Percentiles rank a stretch among this genome's conserved stretches.
Evolutionary conservation across 2,329 filamentous ascomycete species (phyloP).

Genomic region (Fusarium poae): DNA sequence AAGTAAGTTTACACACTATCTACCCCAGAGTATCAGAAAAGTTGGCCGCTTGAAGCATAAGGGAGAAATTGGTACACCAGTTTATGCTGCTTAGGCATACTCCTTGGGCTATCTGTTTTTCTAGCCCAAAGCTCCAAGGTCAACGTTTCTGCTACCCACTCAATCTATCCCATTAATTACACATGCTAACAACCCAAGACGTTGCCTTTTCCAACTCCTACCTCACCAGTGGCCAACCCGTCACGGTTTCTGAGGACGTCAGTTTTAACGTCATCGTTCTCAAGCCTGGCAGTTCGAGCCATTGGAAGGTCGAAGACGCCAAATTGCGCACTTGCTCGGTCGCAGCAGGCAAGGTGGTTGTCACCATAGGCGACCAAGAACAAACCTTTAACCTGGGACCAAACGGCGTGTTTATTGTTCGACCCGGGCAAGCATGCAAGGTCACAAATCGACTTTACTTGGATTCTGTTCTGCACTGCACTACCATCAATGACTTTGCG

Average conservation of each 20-base stretch:
- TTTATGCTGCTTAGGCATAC: too few relatives aligned
- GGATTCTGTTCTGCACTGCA: constrained; percentile 60
- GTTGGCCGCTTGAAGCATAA: not conserved
- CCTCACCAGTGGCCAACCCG: constrained; percentile 54
- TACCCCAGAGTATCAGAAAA: too few relatives aligned
- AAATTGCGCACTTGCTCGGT: constrained; percentile 58
- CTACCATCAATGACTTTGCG: constrained; percentile 49
- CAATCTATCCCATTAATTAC: not conserved
- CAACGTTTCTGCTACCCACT: not conserved
- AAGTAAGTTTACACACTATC: constrained; percentile 52
- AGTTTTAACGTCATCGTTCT: constrained; percentile 58
- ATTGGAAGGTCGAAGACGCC: constrained; percentile 49
- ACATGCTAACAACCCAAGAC: constrained; percentile 48
- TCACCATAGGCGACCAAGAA: constrained; percentile 54
- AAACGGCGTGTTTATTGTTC: constrained; percentile 61
- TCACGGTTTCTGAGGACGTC: constrained; percentile 55
- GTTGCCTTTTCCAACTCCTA: constrained; percentile 61
- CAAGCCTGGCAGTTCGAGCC: constrained; percentile 55
- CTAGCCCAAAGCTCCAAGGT: fast-evolving
- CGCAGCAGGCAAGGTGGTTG: constrained; percentile 57
- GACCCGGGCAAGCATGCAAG: constrained; percentile 54
- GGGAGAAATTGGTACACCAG: too few relatives aligned
- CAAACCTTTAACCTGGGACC: constrained; percentile 58
- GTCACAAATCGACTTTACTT: constrained; percentile 60
- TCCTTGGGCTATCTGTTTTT: too few relatives aligned